Percentiles rank a stretch among this genome's conserved stretches.
Conservation (phyloP, 2,329 filamentous ascomycete species). For the Cladosporium halotolerans region DNA sequence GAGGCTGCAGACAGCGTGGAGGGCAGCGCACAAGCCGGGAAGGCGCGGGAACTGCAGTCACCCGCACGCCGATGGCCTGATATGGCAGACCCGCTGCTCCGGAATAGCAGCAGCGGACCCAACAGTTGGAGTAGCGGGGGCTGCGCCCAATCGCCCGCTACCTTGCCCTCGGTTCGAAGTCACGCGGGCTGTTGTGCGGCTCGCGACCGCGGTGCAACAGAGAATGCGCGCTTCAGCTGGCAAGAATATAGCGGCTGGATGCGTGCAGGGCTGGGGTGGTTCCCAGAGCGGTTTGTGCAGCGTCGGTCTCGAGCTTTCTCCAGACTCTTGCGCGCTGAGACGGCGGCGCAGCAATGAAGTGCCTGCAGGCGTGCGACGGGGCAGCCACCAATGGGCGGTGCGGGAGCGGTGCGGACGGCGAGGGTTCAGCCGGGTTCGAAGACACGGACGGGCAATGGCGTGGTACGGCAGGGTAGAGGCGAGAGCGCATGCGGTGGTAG, state of each 20-base stretch:
- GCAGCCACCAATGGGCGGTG: conserved; percentile 15
- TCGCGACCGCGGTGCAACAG: conserved; percentile 7
- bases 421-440: conserved; percentile 30
- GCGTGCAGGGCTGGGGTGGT: not conserved
- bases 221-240: not conserved
- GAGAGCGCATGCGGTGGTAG: conserved; percentile 18
- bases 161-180: conserved; percentile 8
- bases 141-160: conserved; percentile 1
- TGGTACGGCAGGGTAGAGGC: conserved; percentile 32
- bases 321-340: not conserved
- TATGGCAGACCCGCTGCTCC: conserved; percentile 6
- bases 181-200: conserved; percentile 7
- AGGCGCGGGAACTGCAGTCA: not conserved
- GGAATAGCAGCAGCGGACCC: conserved; percentile 11
- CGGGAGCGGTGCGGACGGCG: conserved; percentile 12
- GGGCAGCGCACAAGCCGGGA: conserved; percentile 9
- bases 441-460: conserved; percentile 17
- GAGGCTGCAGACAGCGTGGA: conserved; percentile 7
- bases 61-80: conserved; percentile 4
- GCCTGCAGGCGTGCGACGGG: conserved; percentile 11
- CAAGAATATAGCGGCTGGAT: not conserved
- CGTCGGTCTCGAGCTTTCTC: not conserved
- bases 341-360: not conserved
- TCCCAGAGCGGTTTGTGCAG: conserved; percentile 12
- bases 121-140: conserved; percentile 3